Evolutionary conservation across 2,329 filamentous ascomycete species (phyloP), one percentile per base, ranked within the genome.

Genomic region (Diaporthe ampelina): DNA sequence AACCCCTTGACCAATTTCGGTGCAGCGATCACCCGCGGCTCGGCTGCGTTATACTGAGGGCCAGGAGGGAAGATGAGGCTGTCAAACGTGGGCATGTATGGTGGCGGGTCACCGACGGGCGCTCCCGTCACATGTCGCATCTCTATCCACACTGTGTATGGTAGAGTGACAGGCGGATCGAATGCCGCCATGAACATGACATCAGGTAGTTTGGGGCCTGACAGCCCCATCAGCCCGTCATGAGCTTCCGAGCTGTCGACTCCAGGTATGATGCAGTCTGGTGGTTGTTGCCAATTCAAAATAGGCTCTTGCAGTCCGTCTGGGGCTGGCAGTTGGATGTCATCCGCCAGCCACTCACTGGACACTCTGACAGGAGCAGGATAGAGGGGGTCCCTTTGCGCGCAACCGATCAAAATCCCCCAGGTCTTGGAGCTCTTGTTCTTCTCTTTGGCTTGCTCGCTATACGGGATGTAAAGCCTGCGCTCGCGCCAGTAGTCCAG

Each of bases 401-500:
- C 87, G 79, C 93, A 94, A 76, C 92, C 91, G 73, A 97, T 87
- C 3, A 91, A 84, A 10, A 96, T 86, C 0, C 90, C 90, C 90
- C 93, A 95, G 4, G 91, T 87, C 74, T 86, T 88, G 75, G 88
- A 85, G 61, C 77, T 82, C 2, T 79, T 80, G 8, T 82, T 81
- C 3, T 80, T 83, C 21, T 90, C 81, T 21, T 68, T 70, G 21
- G 72, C 37, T 45, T 48, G 58, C 45, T 70, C 72, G 37, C 72
- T 29, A 8, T 29, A 19, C 40, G 74, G 74, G 19, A 58, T 29
- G 29, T 65, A 72, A 61, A 88, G 85, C 61, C 89, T 87, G 72
- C 87, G 85, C 78, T 92, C 88, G 81, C 91, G 92, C 94, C 94
- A 97, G 81, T 96, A 97, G 77, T 95, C 92, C 52, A 97, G 79